A percentile compares a stretch with the other conserved stretches of the same genome.
Conservation (phyloP, 2,329 filamentous ascomycete genomes). For the Reticulascus tulasneorum region DNA sequence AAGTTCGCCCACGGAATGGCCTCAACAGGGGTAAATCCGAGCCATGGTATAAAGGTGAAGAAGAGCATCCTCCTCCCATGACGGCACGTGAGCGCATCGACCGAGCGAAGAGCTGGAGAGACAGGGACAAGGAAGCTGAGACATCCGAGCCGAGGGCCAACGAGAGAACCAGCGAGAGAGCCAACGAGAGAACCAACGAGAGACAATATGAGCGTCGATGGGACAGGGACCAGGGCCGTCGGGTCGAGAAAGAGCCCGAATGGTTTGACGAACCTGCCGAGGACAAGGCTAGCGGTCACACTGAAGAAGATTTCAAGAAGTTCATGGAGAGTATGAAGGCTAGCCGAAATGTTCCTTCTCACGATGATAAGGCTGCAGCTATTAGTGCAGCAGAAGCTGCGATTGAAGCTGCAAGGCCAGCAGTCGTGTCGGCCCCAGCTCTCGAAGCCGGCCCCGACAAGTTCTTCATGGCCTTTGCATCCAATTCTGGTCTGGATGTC, state of each 20-base stretch:
- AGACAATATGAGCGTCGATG: slow-evolving; percentile 45
- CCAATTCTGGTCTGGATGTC: slow-evolving; percentile 37
- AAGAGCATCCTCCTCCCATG: slow-evolving; percentile 25
- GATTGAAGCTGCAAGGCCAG: slow-evolving; percentile 46
- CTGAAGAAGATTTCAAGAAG: slow-evolving; percentile 86
- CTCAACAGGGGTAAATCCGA: slow-evolving; percentile 62
- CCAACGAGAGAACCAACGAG: slow-evolving; percentile 56
- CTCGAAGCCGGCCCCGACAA: slow-evolving; percentile 69
- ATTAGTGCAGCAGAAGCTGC: slow-evolving; percentile 29
- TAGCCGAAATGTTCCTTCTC: slow-evolving; percentile 39
- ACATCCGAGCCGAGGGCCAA: slow-evolving; percentile 51
- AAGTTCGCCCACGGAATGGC: slow-evolving; percentile 60
- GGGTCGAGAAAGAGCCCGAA: slow-evolving; percentile 77
- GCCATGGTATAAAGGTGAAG: slow-evolving; percentile 68
- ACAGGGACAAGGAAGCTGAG: slow-evolving; percentile 40
- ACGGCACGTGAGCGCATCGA: slow-evolving; percentile 53
- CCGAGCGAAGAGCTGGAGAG: slow-evolving; percentile 58
- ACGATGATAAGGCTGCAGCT: slow-evolving; percentile 30
- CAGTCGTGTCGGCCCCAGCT: slow-evolving; percentile 57
- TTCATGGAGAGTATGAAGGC: slow-evolving; percentile 92
- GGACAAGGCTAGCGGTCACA: slow-evolving; percentile 67
- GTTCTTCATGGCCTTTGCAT: slow-evolving; percentile 63
- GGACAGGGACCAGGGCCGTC: slow-evolving; percentile 54
- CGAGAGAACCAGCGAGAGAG: slow-evolving; percentile 35
- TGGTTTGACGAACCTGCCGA: slow-evolving; percentile 78